These are phyloP conservation scores for Xylariaceae sp. DNA, from an alignment of 2,329 filamentous ascomycete genomes.

Conservation along the genomic window DNA sequence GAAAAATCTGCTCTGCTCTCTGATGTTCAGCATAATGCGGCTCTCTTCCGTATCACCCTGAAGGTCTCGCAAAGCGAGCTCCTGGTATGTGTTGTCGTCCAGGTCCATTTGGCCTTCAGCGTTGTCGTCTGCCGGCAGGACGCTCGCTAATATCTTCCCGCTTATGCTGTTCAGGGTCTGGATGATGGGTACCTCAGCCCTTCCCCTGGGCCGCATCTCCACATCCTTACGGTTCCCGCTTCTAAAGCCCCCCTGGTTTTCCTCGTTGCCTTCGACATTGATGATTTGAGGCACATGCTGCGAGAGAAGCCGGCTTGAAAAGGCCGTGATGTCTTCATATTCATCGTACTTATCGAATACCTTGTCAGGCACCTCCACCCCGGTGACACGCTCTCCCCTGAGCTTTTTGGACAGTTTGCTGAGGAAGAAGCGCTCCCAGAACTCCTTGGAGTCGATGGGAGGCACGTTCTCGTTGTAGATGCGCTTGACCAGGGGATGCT, in stretches of 20 bases:
- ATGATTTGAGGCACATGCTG: conserved; percentile 79
- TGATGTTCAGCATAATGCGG: conserved; percentile 77
- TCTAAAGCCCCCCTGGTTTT: conserved; percentile 79
- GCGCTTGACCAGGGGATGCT: conserved; percentile 82
- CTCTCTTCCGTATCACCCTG: conserved; percentile 65
- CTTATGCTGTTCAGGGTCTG: conserved; percentile 83
- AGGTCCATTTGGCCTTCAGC: conserved; percentile 55
- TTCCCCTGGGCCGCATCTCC: conserved; percentile 71
- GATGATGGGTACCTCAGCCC: conserved; percentile 77
- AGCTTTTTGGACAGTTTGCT: conserved; percentile 86
- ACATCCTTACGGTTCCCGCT: conserved; percentile 79
- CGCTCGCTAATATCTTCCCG: conserved; percentile 86
- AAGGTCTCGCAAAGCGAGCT: conserved; percentile 74
- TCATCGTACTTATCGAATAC: conserved; percentile 83
- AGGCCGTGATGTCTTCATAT: conserved; percentile 53
- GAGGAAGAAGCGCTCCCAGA: conserved; percentile 92
- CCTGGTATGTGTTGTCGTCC: conserved; percentile 66
- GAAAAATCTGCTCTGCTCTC: conserved; percentile 80
- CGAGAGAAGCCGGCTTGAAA: conserved; percentile 47
- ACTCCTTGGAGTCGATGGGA: conserved; percentile 67
- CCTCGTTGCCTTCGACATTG: conserved; percentile 88
- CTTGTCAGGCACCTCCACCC: conserved; percentile 67
- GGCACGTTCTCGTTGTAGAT: conserved; percentile 93
- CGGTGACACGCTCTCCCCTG: conserved; percentile 78
- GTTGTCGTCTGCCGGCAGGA: conserved; percentile 69